Percentiles rank a stretch among this genome's conserved stretches.
These are phyloP conservation scores for Candida rishiriensis DNA, from an alignment of 805 yeast species.

Conservation along the genomic window DNA sequence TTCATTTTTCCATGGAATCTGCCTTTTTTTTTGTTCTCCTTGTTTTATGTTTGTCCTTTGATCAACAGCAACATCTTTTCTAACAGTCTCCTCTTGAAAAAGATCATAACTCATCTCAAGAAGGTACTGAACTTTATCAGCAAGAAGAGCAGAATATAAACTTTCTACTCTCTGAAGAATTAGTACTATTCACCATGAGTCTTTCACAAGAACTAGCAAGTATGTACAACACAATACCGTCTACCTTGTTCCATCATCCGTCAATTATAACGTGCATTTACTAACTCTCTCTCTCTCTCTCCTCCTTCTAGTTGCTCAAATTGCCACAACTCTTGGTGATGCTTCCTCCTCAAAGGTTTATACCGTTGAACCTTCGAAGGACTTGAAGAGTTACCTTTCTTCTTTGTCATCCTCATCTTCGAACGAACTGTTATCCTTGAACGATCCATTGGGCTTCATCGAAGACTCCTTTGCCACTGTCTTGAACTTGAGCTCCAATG, in stretches of 20 bases:
- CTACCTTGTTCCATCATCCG: too few relatives aligned
- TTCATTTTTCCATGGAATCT: too few relatives aligned
- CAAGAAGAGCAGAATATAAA: background rate
- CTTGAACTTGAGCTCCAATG: constrained; percentile 47
- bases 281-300: background rate
- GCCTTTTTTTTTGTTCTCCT: too few relatives aligned
- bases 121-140: too few relatives aligned
- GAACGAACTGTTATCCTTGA: constrained; percentile 28
- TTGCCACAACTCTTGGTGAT: constrained; percentile 9
- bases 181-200: background rate
- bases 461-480: constrained; percentile 36
- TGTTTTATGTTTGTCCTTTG: too few relatives aligned
- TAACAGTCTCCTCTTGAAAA: too few relatives aligned
- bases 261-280: background rate
- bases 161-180: background rate
- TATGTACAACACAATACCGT: too few relatives aligned
- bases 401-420: background rate
- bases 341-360: constrained; percentile 12
- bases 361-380: constrained; percentile 10
- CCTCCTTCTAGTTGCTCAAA: constrained; percentile 2
- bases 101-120: too few relatives aligned
- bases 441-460: constrained; percentile 51
- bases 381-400: background rate
- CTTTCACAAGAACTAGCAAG: constrained; percentile 2
- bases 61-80: too few relatives aligned